phyloP scores from a whole-genome alignment of 768 basidiomycete species.

The Boletus rufocinnamomeus region DNA sequence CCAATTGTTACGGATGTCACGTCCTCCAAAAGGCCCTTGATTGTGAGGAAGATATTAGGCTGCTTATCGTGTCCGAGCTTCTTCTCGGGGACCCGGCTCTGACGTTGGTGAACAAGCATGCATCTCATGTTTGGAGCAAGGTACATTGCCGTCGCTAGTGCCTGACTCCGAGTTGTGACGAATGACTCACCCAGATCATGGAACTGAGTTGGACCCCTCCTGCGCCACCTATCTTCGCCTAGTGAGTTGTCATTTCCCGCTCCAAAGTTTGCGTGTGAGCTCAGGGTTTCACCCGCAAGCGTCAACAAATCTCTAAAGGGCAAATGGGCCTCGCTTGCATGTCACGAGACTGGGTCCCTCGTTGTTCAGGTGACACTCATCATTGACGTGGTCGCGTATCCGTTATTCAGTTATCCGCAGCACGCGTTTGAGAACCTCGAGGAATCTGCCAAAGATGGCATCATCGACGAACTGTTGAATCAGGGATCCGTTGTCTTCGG shows the following conservation, averaged over 20 bases:
- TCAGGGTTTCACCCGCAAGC: constrained; percentile 38
- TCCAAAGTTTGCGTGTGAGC: neutral
- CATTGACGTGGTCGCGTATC: neutral
- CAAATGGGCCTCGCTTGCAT: constrained; percentile 87
- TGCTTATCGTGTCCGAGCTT: constrained; percentile 82
- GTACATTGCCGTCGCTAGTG: constrained; percentile 36
- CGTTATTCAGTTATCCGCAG: constrained; percentile 38
- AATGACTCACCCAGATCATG: constrained; percentile 68
- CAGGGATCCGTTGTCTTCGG: constrained; percentile 66
- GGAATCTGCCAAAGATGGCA: constrained; percentile 80
- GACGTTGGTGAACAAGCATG: constrained; percentile 88
- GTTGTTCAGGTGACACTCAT: constrained; percentile 69
- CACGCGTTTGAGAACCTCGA: constrained; percentile 87
- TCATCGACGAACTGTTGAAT: constrained; percentile 80
- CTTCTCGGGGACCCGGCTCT: constrained; percentile 82
- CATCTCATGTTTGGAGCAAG: constrained; percentile 92
- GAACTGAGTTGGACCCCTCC: constrained; percentile 86
- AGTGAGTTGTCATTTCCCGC: constrained; percentile 48
- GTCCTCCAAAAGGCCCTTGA: constrained; percentile 89
- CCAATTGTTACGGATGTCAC: constrained; percentile 88
- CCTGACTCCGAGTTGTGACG: constrained; percentile 9
- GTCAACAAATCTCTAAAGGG: constrained; percentile 87
- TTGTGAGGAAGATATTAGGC: constrained; percentile 83
- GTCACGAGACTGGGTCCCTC: constrained; percentile 87
- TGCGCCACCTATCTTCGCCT: constrained; percentile 85